Percentiles rank a stretch among this genome's conserved stretches.
Evolutionary conservation across 192 early-diverging fungal species (phyloP).

Genomic region (Martensiomyces pterosporus): DNA sequence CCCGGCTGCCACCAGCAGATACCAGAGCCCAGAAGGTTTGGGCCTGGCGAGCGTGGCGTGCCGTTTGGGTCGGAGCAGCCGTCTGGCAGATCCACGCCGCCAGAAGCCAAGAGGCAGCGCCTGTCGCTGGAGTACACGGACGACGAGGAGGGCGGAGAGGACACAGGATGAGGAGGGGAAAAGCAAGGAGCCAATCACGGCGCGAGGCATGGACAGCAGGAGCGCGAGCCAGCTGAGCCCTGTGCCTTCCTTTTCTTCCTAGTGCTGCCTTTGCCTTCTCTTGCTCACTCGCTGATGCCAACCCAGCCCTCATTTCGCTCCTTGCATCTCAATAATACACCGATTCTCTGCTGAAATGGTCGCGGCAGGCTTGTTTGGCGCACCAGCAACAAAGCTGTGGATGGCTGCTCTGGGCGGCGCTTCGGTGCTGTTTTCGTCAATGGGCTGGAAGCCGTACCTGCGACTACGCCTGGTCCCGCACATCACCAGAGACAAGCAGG

Average conservation of each 20-base stretch:
- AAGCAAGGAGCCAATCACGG: no score
- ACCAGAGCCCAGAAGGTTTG: constrained; percentile 10
- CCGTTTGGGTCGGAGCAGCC: constrained; percentile 5
- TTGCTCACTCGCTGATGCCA: neutral
- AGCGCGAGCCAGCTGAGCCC: no score
- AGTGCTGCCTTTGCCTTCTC: neutral
- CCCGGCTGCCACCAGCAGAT: constrained; percentile 22
- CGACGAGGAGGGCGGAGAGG: neutral
- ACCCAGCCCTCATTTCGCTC: neutral
- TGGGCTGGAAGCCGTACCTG: constrained; percentile 2
- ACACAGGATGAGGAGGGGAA: neutral
- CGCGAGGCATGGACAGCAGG: no score
- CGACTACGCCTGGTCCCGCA: constrained; percentile 9
- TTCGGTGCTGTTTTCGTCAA: neutral
- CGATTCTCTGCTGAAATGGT: neutral
- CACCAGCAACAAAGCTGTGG: constrained; percentile 17
- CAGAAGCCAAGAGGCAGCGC: no score
- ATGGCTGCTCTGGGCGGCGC: neutral
- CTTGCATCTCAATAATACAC: neutral
- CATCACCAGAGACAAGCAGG: constrained; percentile 1
- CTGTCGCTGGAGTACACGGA: no score
- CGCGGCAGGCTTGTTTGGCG: neutral
- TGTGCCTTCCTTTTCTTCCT: neutral
- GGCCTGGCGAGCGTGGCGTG: constrained; percentile 22
- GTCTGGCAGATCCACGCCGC: no score